These are phyloP conservation scores for Curvularia sp. DNA, from an alignment of 2,329 filamentous ascomycete genomes.

Conservation along the genomic window DNA sequence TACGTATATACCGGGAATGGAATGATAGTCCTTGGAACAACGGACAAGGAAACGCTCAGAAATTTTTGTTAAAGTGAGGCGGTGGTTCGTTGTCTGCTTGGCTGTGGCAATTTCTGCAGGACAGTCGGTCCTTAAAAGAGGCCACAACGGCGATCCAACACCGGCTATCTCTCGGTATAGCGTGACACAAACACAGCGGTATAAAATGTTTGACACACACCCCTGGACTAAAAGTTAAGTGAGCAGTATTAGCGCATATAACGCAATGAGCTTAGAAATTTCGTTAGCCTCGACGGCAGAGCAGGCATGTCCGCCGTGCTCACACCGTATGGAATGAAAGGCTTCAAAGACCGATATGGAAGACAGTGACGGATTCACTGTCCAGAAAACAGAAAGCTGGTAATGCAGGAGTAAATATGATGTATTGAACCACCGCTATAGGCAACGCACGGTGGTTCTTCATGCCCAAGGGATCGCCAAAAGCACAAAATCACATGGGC, in stretches of 20 bases:
- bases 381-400: neutral
- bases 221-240: neutral
- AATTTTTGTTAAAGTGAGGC: neutral
- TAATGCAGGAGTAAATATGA: constrained; percentile 1
- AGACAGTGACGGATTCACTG: neutral
- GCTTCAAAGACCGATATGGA: neutral
- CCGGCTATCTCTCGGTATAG: too few species aligned
- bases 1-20: neutral
- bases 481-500: neutral
- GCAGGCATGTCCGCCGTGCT: neutral
- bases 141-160: neutral
- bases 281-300: neutral
- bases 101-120: neutral
- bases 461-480: neutral
- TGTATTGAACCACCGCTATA: constrained; percentile 3
- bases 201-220: neutral
- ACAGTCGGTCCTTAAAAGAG: neutral
- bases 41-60: neutral
- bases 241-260: neutral
- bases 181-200: neutral
- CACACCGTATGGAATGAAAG: neutral
- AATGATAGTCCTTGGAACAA: neutral
- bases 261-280: neutral
- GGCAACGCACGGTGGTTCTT: neutral
- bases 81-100: neutral